A percentile compares a stretch with the other conserved stretches of the same genome.
Evolutionary conservation across 495 filamentous ascomycete genomes (phyloP).

Genomic region (Penicillium silybi): DNA sequence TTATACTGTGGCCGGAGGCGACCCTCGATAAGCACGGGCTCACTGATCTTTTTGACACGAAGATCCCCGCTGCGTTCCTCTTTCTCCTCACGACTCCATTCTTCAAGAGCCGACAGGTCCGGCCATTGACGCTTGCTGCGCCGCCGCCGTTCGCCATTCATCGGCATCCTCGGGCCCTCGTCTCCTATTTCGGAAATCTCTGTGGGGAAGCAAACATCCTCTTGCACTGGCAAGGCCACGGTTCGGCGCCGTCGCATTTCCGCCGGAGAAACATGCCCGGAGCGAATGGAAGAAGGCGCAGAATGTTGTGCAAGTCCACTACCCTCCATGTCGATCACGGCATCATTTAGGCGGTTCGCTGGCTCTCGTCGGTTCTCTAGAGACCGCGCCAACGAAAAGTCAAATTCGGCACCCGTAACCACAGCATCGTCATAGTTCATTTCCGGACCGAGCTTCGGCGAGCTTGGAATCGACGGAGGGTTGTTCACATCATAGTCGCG

Average conservation of each 20-base stretch:
- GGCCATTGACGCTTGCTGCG: conserved; percentile 59
- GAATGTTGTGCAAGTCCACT: conserved; percentile 19
- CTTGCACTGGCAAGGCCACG: conserved; percentile 57
- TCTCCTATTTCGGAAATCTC: conserved; percentile 79
- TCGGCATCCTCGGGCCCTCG: conserved; percentile 46
- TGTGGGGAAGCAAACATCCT: conserved; percentile 91
- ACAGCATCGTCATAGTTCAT: conserved; percentile 79
- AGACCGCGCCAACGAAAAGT: conserved; percentile 27
- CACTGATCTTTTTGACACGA: conserved; percentile 87
- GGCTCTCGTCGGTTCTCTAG: conserved; percentile 36
- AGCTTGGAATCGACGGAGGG: conserved; percentile 86
- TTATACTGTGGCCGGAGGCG: conserved; percentile 75
- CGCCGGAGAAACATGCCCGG: conserved; percentile 31
- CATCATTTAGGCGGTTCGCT: conserved; percentile 39
- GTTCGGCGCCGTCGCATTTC: conserved; percentile 48
- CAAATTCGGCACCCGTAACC: conserved; percentile 52
- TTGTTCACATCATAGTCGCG: conserved; percentile 84
- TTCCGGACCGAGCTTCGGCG: conserved; percentile 56
- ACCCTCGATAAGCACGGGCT: conserved; percentile 87
- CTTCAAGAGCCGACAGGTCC: conserved; percentile 72
- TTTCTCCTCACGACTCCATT: conserved; percentile 90
- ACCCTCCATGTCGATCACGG: conserved; percentile 57
- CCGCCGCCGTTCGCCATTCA: conserved; percentile 50
- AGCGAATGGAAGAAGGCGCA: conserved; percentile 27
- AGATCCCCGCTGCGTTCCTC: conserved; percentile 81